These are phyloP conservation scores for Cordia subcordata DNA, from an alignment of 257 asterid genomes.

Conservation along the genomic window DNA sequence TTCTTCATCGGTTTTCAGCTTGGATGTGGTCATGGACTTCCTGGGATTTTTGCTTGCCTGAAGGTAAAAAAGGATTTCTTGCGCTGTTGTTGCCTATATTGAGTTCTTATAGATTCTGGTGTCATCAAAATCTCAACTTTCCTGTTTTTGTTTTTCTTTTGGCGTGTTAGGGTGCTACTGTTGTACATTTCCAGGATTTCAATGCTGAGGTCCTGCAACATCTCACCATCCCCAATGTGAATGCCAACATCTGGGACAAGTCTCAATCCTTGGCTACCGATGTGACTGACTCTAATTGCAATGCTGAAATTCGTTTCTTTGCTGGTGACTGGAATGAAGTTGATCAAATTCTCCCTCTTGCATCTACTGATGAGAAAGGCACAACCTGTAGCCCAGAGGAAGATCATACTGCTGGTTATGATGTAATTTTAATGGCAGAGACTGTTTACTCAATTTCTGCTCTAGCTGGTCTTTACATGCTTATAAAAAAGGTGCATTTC, in stretches of 20 bases:
- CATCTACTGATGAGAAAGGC: slow-evolving; percentile 17
- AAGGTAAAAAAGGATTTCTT: slow-evolving; percentile 37
- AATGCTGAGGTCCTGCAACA: slow-evolving; percentile 80
- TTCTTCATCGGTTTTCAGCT: slow-evolving; percentile 51
- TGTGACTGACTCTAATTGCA: slow-evolving; percentile 11
- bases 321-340: slow-evolving; percentile 95
- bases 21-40: slow-evolving; percentile 99
- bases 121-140: slow-evolving; percentile 5
- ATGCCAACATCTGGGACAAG: slow-evolving; percentile 45
- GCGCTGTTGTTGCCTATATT: background rate
- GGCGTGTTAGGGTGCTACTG: slow-evolving; percentile 53
- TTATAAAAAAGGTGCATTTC: slow-evolving; percentile 59
- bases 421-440: slow-evolving; percentile 93
- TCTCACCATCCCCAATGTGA: slow-evolving; percentile 87
- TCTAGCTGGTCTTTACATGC: slow-evolving; percentile 58
- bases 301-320: slow-evolving; percentile 62
- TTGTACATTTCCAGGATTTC: slow-evolving; percentile 92
- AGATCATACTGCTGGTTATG: slow-evolving; percentile 45
- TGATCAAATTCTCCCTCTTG: slow-evolving; percentile 45
- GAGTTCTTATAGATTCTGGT: background rate
- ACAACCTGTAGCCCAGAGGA: slow-evolving; percentile 4
- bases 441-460: slow-evolving; percentile 83
- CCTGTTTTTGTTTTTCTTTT: slow-evolving; percentile 6
- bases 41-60: slow-evolving; percentile 77
- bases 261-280: slow-evolving; percentile 17